Percentiles rank a stretch among this genome's conserved stretches.
Conservation (phyloP, 257 asterid genomes). For the Penstemon barbatus region DNA sequence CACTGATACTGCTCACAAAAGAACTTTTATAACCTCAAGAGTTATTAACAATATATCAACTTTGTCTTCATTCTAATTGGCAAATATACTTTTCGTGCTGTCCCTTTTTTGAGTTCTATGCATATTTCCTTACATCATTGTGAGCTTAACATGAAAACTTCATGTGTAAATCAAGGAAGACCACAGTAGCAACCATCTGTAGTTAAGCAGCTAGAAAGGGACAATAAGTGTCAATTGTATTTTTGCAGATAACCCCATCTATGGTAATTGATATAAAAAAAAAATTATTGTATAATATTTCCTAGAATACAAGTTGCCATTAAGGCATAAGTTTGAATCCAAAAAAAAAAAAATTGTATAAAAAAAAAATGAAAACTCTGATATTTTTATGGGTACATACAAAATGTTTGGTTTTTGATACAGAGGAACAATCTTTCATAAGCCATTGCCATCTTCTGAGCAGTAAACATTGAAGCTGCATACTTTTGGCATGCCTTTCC, state of each 20-base stretch:
- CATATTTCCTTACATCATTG: too few species aligned
- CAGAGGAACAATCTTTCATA: constrained; percentile 89
- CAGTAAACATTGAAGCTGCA: constrained; percentile 82
- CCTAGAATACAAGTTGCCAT: background rate
- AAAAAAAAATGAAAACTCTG: background rate
- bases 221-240: too few species aligned
- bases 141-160: too few species aligned
- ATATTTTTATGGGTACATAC: constrained; percentile 51
- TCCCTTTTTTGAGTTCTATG: too few species aligned
- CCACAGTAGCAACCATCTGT: too few species aligned
- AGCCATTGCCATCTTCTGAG: constrained; percentile 84
- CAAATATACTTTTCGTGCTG: too few species aligned
- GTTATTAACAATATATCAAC: too few species aligned
- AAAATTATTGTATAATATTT: constrained; percentile 9
- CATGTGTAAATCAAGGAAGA: too few species aligned
- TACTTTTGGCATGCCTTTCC: constrained; percentile 76
- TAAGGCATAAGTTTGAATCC: background rate
- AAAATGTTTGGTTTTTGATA: constrained; percentile 67
- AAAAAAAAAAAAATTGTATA: background rate
- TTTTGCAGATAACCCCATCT: background rate
- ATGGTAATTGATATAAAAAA: background rate
- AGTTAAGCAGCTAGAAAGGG: too few species aligned
- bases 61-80: too few species aligned
- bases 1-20: too few species aligned
- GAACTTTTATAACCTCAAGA: too few species aligned